These are phyloP conservation scores for Neofusicoccum cordaticola DNA, from an alignment of 2,329 filamentous ascomycete genomes.

Conservation along the genomic window DNA sequence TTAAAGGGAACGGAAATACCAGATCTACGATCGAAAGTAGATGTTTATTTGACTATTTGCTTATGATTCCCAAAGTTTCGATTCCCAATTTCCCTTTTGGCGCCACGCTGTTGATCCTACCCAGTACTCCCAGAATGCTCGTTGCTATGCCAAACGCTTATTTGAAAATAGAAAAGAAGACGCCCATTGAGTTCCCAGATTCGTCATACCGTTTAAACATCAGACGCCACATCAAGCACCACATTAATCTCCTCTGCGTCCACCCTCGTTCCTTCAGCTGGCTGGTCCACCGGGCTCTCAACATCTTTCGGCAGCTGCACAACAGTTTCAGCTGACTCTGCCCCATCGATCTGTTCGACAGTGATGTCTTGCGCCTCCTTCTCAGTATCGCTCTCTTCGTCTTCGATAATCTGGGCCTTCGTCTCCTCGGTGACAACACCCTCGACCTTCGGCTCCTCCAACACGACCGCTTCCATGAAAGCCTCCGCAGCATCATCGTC, in stretches of 20 bases:
- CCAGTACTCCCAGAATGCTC: neutral
- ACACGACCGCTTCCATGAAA: neutral
- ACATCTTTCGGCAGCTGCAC: neutral
- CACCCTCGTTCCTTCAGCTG: neutral
- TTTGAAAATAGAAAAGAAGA: neutral
- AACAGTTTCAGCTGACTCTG: neutral
- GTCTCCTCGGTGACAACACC: no score
- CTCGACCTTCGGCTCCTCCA: no score
- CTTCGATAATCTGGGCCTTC: neutral
- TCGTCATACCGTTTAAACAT: neutral
- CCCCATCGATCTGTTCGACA: neutral
- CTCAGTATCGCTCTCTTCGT: neutral
- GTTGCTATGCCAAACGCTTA: neutral
- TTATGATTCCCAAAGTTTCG: neutral
- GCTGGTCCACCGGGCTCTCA: neutral
- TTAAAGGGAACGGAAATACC: neutral
- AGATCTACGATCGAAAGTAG: neutral
- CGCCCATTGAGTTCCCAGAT: no score
- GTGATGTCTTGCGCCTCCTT: neutral
- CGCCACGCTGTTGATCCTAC: neutral
- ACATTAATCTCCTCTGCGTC: neutral
- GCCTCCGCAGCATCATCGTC: neutral
- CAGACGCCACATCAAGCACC: neutral
- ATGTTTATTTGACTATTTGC: neutral
- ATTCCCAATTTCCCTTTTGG: neutral